Evolutionary conservation across 1,284 basidiomycete genomes (phyloP).

Genomic region (Puccinia novopanici): DNA sequence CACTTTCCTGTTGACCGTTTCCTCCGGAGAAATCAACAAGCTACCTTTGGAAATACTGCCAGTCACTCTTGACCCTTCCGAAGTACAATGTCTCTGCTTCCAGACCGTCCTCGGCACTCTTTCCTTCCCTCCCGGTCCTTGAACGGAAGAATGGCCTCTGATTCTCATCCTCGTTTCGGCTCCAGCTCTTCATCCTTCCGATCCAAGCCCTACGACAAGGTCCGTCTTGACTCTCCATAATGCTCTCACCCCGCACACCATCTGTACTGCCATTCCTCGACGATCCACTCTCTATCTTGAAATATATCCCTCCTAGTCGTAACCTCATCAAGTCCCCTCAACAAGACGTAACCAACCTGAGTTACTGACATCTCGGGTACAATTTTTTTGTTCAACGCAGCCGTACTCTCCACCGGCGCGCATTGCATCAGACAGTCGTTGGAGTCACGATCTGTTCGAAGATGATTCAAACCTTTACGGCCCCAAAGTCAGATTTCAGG

Average conservation of each 20-base stretch:
- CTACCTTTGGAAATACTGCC: too few relatives aligned
- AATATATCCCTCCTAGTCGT: too few relatives aligned
- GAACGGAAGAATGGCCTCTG: neutral
- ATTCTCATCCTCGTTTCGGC: neutral
- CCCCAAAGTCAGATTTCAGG: slow-evolving; percentile 27
- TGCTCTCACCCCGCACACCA: neutral
- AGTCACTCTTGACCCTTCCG: too few relatives aligned
- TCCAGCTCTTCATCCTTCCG: neutral
- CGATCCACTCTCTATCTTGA: neutral
- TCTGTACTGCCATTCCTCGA: neutral
- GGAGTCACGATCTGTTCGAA: slow-evolving; percentile 39
- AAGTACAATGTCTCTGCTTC: slow-evolving; percentile 23
- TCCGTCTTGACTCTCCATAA: neutral
- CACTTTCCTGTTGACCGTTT: too few relatives aligned
- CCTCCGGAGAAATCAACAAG: too few relatives aligned
- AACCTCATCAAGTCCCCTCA: neutral
- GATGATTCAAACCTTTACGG: slow-evolving; percentile 34
- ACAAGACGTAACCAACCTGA: neutral
- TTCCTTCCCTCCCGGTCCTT: neutral
- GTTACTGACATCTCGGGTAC: neutral
- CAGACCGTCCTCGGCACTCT: slow-evolving; percentile 8
- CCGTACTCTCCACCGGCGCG: neutral
- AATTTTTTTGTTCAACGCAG: neutral
- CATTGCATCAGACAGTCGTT: neutral
- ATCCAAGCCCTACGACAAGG: slow-evolving; percentile 17